Conservation (phyloP, 495 filamentous ascomycete genomes). For the Hypoxylon trugodes region DNA sequence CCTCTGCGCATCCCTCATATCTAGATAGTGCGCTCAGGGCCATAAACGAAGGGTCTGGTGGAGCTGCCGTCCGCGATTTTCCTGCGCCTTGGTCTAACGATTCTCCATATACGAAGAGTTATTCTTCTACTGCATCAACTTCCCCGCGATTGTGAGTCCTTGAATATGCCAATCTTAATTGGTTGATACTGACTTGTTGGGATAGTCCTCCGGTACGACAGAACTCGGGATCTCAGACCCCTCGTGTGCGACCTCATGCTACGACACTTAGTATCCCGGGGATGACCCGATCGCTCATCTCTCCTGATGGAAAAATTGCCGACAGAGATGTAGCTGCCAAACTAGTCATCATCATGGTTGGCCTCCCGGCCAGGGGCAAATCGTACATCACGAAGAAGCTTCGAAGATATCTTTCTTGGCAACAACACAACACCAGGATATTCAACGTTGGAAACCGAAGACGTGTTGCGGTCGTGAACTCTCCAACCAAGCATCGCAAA, state of each 20-base stretch:
- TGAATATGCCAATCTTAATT: neutral
- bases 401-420: constrained; percentile 93
- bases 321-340: constrained; percentile 93
- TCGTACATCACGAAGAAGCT: constrained; percentile 99
- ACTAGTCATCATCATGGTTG: constrained; percentile 98
- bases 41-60: constrained; percentile 43
- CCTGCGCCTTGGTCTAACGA: constrained; percentile 43
- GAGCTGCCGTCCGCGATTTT: constrained; percentile 33
- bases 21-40: constrained; percentile 49
- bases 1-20: constrained; percentile 44
- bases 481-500: constrained; percentile 40
- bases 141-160: constrained; percentile 62
- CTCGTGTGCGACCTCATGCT: constrained; percentile 72
- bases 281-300: constrained; percentile 91
- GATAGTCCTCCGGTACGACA: constrained; percentile 62
- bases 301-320: constrained; percentile 92
- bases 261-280: constrained; percentile 87
- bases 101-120: constrained; percentile 58
- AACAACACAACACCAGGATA: constrained; percentile 92
- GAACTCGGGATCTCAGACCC: constrained; percentile 68
- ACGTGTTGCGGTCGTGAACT: constrained; percentile 70
- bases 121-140: constrained; percentile 61
- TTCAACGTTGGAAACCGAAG: constrained; percentile 97
- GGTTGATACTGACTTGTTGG: constrained; percentile 18
- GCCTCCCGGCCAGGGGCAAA: constrained; percentile 92